Percentiles rank a stretch among this genome's conserved stretches.
phyloP scores from a whole-genome alignment of 495 filamentous ascomycete genomes.

The Xylaria grammica region DNA sequence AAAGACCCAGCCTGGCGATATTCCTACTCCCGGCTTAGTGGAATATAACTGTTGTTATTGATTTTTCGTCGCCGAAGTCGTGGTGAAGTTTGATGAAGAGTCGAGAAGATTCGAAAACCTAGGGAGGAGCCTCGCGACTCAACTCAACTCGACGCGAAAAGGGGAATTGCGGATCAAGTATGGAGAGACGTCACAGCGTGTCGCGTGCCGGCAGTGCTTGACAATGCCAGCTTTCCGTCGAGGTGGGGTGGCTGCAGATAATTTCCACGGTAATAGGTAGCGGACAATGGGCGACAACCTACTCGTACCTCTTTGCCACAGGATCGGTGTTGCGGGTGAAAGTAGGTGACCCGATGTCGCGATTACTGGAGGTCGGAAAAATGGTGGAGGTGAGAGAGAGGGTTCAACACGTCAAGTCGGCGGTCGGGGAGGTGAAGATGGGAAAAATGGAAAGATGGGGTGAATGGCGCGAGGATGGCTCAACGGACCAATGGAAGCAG shows the following conservation, averaged over 20 bases:
- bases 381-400: slow-evolving; percentile 11
- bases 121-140: slow-evolving; percentile 1
- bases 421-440: slow-evolving; percentile 4
- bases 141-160: background rate
- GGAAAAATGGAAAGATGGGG: slow-evolving; percentile 12
- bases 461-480: background rate
- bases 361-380: background rate
- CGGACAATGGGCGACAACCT: background rate
- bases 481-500: slow-evolving; percentile 3
- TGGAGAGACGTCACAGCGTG: background rate
- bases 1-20: slow-evolving; percentile 28
- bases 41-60: background rate
- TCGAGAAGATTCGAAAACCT: background rate
- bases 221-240: background rate
- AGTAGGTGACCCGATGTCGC: slow-evolving; percentile 3
- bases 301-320: background rate
- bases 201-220: slow-evolving; percentile 1
- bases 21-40: slow-evolving; percentile 5
- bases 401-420: slow-evolving; percentile 12
- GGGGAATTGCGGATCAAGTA: background rate
- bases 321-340: background rate
- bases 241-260: background rate
- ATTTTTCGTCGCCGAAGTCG: background rate
- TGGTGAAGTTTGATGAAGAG: background rate
- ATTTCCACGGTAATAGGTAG: background rate